Evolutionary conservation across 2,329 filamentous ascomycete species (phyloP), one percentile per base, ranked within the genome.

Genomic region (Exserohilum rostratum): DNA sequence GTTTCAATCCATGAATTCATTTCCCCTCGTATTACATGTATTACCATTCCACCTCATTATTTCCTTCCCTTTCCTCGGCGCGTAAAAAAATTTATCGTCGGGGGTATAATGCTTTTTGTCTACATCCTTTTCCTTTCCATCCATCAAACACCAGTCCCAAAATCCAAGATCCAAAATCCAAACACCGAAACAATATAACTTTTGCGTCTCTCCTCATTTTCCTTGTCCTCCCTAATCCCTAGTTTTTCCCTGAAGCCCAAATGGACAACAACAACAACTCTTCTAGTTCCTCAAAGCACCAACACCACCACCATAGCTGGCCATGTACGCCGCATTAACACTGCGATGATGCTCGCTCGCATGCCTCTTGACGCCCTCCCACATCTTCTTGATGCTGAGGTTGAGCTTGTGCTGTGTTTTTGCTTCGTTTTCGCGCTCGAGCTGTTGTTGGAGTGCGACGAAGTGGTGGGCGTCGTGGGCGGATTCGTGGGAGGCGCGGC

Each of bases 311-410:
- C 67, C 69, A 25, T 70, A 69, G 43, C 61, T 66, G 10, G 63
- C 63, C 39, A 60, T 45, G 17, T 68, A 70, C 1, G 69, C 69
- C 0, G 66, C 63, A 30, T 71, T 71, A 1, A 71, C 68, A 39
- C 64, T 67, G 35, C 61, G 58, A 53, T 71, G 69, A 42, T 71
- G 69, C 62, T 71, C 69, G 12, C 37, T 54, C 7, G 66, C 68
- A 9, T 60, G 61, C 15, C 61, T 58, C 60, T 71, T 71, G 50
- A 71, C 49, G 5, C 60, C 59, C 31, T 61, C 62, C 69, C 67
- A 71, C 51, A 70, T 60, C 51, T 70, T 65, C 60, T 65, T 70
- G 46, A 70, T 58, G 27, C 62, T 64, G 12, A 52, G 43, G 49
- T 68, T 62, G 17, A 68, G 48, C 13, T 50, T 59, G 48, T 55